Evolutionary conservation across 768 basidiomycete species (phyloP).

Genomic region (Leucocoprinus leucothites): DNA sequence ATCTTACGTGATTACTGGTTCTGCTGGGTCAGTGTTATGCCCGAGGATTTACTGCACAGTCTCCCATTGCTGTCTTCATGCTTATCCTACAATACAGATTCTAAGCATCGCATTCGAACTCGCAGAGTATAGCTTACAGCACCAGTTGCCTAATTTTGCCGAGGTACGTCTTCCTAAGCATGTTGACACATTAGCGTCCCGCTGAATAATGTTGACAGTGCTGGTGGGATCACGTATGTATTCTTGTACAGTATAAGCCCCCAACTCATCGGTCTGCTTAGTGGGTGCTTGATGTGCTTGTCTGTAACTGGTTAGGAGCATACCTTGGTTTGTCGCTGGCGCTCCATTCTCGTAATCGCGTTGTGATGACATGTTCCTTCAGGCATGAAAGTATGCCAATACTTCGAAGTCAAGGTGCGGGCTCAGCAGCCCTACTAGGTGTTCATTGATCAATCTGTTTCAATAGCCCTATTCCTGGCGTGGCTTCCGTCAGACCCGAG

Average conservation of each 20-base stretch:
- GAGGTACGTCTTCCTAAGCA: constrained; percentile 51
- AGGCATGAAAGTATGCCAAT: constrained; percentile 89
- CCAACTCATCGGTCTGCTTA: constrained; percentile 25
- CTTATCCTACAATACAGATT: constrained; percentile 45
- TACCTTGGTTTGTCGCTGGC: constrained; percentile 56
- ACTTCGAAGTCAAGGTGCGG: constrained; percentile 80
- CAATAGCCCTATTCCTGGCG: constrained; percentile 81
- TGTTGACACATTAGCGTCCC: constrained; percentile 14
- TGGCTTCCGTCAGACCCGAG: constrained; percentile 73
- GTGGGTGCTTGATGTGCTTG: constrained; percentile 85
- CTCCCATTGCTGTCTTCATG: constrained; percentile 12
- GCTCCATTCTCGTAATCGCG: neutral
- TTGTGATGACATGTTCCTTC: constrained; percentile 14
- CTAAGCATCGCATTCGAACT: constrained; percentile 85
- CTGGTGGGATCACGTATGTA: constrained; percentile 89
- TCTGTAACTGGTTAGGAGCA: constrained; percentile 88
- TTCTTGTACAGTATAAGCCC: constrained; percentile 9
- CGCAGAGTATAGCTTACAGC: constrained; percentile 84
- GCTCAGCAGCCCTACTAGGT: constrained; percentile 9
- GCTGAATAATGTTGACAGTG: constrained; percentile 44
- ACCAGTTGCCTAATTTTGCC: constrained; percentile 84
- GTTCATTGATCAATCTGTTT: constrained; percentile 13
- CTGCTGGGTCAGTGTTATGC: constrained; percentile 65
- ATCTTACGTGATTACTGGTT: constrained; percentile 92
- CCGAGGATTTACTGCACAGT: constrained; percentile 6